Evolutionary conservation across 2,329 filamentous ascomycete genomes (phyloP), one percentile per base, ranked within the genome.

Genomic region (Exophiala calicioides): DNA sequence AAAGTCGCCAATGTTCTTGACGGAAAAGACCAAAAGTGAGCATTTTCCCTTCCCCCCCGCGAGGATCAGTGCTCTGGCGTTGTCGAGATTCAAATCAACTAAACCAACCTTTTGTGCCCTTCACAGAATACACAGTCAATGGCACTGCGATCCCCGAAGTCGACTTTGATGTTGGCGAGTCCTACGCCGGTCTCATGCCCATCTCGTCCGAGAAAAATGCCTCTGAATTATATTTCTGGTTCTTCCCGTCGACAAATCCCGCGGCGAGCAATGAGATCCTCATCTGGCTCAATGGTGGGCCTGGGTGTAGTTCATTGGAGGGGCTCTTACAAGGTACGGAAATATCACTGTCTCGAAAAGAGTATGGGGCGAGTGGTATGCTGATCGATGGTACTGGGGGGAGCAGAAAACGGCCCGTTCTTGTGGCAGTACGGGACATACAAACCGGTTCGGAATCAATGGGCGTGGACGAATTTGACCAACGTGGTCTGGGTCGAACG

Each of bases 291-390:
- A 98, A 98, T 64, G 94, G 93, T 42, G 94, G 93, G 0, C 93
- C 93, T 1, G 93, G 94, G 19, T 98, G 93, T 69, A 95, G 89
- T 68, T 97, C 91, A 19, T 89, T 96, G 23, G 60, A 64, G 50
- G 65, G 64, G 3, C 62, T 67, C 27, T 55, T 66, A 32, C 59
- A 66, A 47, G 3, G 73, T 79, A 5, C n/a, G n/a, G n/a, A n/a
- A n/a, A n/a, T n/a, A n/a, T n/a, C n/a, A n/a, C n/a, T n/a, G n/a
- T n/a, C n/a, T n/a, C n/a, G n/a, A n/a, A n/a, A n/a, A n/a, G n/a
- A n/a, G n/a, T n/a, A n/a, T n/a, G n/a, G n/a, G 9, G 15, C 13
- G 76, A 91, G 96, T 66, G 90, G 38, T 85, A 90, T 57, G 90
- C 89, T 57, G 86, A 31, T 7, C 4, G 86, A 0, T 84, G 85